A percentile compares a stretch with the other conserved stretches of the same genome.
Conservation (phyloP, 2,329 filamentous ascomycete species). For the Sclerotinia borealis region DNA sequence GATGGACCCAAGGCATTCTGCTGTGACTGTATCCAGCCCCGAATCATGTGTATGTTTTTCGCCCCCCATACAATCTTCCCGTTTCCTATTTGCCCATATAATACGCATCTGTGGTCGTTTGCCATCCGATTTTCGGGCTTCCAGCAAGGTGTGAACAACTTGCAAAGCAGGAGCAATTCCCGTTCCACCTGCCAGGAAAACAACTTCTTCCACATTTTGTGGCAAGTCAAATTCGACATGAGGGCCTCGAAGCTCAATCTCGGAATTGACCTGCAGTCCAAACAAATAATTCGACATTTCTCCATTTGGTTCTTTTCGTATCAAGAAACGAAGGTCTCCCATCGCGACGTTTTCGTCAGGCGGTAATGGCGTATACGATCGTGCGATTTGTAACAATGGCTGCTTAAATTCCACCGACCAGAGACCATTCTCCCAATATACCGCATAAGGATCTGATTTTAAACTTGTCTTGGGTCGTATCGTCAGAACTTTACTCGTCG, state of each 20-base stretch:
- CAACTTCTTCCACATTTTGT: conserved; percentile 46
- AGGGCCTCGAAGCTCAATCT: conserved; percentile 73
- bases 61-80: conserved; percentile 60
- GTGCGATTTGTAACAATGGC: conserved; percentile 84
- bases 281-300: conserved; percentile 83
- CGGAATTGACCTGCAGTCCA: conserved; percentile 52
- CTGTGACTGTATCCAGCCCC: not conserved
- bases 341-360: conserved; percentile 34
- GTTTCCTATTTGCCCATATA: conserved; percentile 71
- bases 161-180: conserved; percentile 89
- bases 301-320: conserved; percentile 71
- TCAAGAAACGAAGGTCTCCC: conserved; percentile 60
- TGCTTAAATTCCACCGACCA: conserved; percentile 94
- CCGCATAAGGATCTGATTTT: conserved; percentile 33
- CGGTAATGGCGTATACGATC: conserved; percentile 86
- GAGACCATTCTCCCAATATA: conserved; percentile 57
- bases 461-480: conserved; percentile 39
- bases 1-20: conserved; percentile 40
- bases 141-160: conserved; percentile 58
- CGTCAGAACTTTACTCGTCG: conserved; percentile 63
- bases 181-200: conserved; percentile 80
- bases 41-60: conserved; percentile 38
- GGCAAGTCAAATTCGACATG: conserved; percentile 61
- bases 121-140: conserved; percentile 32
- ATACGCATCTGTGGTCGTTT: conserved; percentile 53